Evolutionary conservation across 1,284 basidiomycete species (phyloP).

Genomic region (Grifola frondosa): DNA sequence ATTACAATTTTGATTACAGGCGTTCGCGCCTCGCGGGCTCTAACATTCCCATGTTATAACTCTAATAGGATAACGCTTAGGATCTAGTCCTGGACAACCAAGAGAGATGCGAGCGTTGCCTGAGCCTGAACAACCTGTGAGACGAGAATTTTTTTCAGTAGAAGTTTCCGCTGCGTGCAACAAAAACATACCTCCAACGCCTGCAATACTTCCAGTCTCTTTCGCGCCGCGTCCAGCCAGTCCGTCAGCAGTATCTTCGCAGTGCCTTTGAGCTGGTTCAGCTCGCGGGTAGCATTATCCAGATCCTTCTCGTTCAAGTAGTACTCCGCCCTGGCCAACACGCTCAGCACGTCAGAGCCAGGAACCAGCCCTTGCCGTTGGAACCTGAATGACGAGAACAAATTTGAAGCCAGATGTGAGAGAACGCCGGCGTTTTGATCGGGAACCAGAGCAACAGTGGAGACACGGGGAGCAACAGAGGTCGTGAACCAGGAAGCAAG

Average conservation of each 20-base stretch:
- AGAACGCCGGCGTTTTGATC: slow-evolving; percentile 86
- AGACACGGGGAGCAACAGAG: slow-evolving; percentile 83
- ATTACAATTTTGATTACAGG: background rate
- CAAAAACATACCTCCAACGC: slow-evolving; percentile 72
- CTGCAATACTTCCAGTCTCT: slow-evolving; percentile 90
- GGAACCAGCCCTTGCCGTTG: slow-evolving; percentile 71
- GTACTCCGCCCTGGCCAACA: slow-evolving; percentile 88
- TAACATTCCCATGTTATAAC: slow-evolving; percentile 16
- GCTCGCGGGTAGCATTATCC: slow-evolving; percentile 86
- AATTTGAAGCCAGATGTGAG: slow-evolving; percentile 81
- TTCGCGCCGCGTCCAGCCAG: slow-evolving; percentile 91
- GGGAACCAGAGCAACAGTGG: slow-evolving; percentile 88
- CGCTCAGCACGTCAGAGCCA: slow-evolving; percentile 84
- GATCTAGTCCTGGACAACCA: slow-evolving; percentile 45
- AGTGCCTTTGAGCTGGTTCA: slow-evolving; percentile 89
- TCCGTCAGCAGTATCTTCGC: slow-evolving; percentile 83
- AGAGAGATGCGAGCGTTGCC: slow-evolving; percentile 68
- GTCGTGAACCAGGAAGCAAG: slow-evolving; percentile 89
- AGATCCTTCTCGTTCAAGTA: slow-evolving; percentile 91
- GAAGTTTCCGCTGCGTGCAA: background rate
- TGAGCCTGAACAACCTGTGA: slow-evolving; percentile 79
- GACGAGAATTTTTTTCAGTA: slow-evolving; percentile 5
- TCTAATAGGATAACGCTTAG: slow-evolving; percentile 22
- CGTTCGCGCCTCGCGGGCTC: background rate
- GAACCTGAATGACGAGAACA: slow-evolving; percentile 80